Conservation (phyloP, 305 asterid species). For the Fraxinus baroniana region DNA sequence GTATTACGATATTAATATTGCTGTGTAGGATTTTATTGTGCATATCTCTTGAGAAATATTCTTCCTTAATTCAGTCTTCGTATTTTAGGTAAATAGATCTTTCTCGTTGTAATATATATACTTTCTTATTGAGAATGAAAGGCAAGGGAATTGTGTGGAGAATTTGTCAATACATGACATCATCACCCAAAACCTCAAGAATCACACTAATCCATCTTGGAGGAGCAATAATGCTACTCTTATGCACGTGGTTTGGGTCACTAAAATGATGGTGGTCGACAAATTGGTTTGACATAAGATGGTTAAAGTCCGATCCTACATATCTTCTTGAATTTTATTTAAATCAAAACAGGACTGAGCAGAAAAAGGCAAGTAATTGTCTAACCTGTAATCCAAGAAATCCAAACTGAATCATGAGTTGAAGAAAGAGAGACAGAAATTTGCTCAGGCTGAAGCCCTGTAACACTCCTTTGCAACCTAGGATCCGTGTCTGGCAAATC, state of each 20-base stretch:
- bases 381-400: slow-evolving; percentile 93
- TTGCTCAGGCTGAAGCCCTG: slow-evolving; percentile 80
- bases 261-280: not conserved
- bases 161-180: not conserved
- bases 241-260: not conserved
- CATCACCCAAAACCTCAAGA: not conserved
- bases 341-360: not conserved
- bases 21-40: no score
- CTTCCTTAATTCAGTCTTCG: no score
- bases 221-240: no score
- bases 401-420: slow-evolving; percentile 70
- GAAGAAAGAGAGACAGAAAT: slow-evolving; percentile 78
- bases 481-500: slow-evolving; percentile 91
- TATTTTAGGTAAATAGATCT: no score
- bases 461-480: slow-evolving; percentile 61
- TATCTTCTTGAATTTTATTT: not conserved
- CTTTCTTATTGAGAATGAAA: not conserved
- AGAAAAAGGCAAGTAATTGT: not conserved
- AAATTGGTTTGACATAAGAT: not conserved
- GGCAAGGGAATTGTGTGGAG: not conserved
- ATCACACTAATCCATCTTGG: not conserved
- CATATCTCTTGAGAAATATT: no score
- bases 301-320: not conserved
- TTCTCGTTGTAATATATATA: not conserved
- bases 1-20: no score